Conservation (phyloP, 2,329 filamentous ascomycete species). For the Byssothecium circinans region DNA sequence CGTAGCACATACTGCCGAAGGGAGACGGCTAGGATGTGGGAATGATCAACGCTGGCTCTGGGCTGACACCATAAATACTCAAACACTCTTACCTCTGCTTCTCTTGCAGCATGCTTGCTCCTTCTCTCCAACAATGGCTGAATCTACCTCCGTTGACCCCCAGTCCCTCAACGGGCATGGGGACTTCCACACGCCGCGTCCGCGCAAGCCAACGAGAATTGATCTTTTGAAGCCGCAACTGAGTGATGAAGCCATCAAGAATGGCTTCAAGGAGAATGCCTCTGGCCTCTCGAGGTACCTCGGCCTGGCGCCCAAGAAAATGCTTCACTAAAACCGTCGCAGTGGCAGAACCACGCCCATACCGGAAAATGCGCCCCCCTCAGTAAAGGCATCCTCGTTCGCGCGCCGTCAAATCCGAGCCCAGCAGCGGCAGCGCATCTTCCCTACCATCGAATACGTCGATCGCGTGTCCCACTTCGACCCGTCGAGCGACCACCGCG, state of each 20-base stretch:
- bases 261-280: constrained; percentile 25
- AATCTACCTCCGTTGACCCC: constrained; percentile 35
- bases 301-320: not conserved
- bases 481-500: constrained; percentile 83
- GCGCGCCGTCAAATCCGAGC: constrained; percentile 82
- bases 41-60: constrained; percentile 4
- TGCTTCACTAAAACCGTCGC: constrained; percentile 18
- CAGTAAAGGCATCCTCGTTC: constrained; percentile 79
- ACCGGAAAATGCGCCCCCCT: constrained; percentile 89
- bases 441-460: constrained; percentile 90
- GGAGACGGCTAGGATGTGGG: not conserved
- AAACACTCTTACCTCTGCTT: constrained; percentile 11
- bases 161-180: constrained; percentile 25
- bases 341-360: constrained; percentile 84
- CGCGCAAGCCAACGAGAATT: constrained; percentile 40
- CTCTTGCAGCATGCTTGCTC: not conserved
- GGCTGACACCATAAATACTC: constrained; percentile 33
- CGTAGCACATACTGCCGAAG: not conserved
- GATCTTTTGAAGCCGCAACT: constrained; percentile 40
- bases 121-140: constrained; percentile 29
- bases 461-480: constrained; percentile 95
- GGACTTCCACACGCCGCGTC: constrained; percentile 36
- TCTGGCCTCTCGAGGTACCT: constrained; percentile 43
- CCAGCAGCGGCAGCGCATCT: constrained; percentile 79
- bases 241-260: constrained; percentile 33